These are phyloP conservation scores for Protomyces pachydermus DNA, from an alignment of 1,139 yeast species.

Conservation along the genomic window DNA sequence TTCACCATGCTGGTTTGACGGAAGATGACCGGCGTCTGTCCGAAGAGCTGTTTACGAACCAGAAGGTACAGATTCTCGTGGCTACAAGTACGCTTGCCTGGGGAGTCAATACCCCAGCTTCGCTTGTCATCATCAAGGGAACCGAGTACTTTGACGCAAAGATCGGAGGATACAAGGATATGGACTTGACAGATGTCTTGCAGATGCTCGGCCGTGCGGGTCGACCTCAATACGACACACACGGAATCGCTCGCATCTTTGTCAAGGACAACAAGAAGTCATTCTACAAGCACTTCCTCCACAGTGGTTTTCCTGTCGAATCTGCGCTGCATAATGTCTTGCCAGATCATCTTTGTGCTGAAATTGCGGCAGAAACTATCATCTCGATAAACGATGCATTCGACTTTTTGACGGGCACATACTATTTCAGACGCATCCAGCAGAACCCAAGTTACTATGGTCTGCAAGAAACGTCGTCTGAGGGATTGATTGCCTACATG, in stretches of 20 bases:
- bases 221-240: constrained; percentile 92
- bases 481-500: constrained; percentile 64
- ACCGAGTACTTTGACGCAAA: constrained; percentile 83
- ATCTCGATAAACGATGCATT: constrained; percentile 78
- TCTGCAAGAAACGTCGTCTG: constrained; percentile 62
- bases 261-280: constrained; percentile 88
- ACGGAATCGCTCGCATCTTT: constrained; percentile 90
- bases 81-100: constrained; percentile 97
- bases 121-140: constrained; percentile 87
- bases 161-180: constrained; percentile 71
- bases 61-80: constrained; percentile 80
- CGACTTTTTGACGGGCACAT: constrained; percentile 93
- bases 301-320: constrained; percentile 96
- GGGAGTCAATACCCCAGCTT: constrained; percentile 97
- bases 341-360: constrained; percentile 96
- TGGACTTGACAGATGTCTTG: constrained; percentile 86
- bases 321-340: constrained; percentile 87
- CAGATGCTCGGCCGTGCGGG: constrained; percentile 78
- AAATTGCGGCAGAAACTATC: constrained; percentile 83
- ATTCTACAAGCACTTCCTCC: constrained; percentile 88
- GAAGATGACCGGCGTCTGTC: constrained; percentile 84
- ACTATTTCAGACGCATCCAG: constrained; percentile 85
- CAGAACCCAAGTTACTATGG: constrained; percentile 95
- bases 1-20: constrained; percentile 96
- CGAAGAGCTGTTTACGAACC: constrained; percentile 76